Base-by-base conservation (phyloP, 169 alveolate genomes). In the Babesia bovis region DNA sequence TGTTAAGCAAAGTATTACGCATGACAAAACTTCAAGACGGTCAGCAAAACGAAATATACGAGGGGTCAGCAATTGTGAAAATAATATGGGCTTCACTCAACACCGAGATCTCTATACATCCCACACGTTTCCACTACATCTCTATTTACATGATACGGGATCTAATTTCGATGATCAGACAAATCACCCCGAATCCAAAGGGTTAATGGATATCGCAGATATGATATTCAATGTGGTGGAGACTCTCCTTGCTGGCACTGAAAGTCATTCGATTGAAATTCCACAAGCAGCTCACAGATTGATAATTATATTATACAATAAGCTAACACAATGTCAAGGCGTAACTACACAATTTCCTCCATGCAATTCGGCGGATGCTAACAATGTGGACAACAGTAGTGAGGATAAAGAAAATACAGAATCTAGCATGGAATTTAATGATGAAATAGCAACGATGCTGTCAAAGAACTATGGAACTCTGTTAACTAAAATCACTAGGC, bases 401-500 rank as follows among this genome's bases (percentile, higher is more conserved):
- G 13, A 7, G 13, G 45, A 38, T 13, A 7, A 38, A 38, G 55
- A 5, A 47, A 12, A 12, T 19, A 47, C 12, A 12, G 55, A 47
- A 47, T 47, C 26, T 12, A 19, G 26, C 19, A 76, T 50, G 23
- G 41, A 40, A 23, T 47, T 65, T 38, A 45, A 49, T 42, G 50
- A 56, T 1, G 59, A 72, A 23, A 67, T 72, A 50, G 66, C 40
- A 30, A 13, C 35, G 32, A 53, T 53, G 58, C 13, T 63, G 42
- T 30, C 49, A 28, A 30, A 65, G 19, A 72, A 45, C 13, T 28
- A 81, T 6, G 83, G 63, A 52, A 56, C 56, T 41, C 52, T 56
- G 38, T 9, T 87, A 28, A 36, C 38, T 17, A 72, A 71, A 38
- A 58, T 84, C 33, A 65, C 41, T 38, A 36, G 60, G 33, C 60